These are phyloP conservation scores for Mallotus japonicus DNA, from an alignment of 441 rosid species.

Conservation along the genomic window DNA sequence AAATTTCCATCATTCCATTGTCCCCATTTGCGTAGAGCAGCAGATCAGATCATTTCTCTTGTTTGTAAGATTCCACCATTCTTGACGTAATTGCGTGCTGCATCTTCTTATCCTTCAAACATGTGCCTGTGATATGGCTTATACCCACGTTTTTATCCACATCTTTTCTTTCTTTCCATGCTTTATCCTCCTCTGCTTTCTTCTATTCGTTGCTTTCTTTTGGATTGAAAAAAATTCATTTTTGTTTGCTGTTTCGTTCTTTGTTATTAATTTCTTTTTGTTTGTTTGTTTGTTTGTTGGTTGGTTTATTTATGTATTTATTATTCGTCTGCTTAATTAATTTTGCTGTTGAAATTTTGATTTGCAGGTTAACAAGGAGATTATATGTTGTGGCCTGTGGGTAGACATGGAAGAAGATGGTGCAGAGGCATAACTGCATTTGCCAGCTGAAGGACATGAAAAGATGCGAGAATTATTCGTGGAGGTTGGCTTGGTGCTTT, in stretches of 20 bases:
- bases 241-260: too few species aligned
- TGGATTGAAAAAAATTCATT: too few species aligned
- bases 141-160: background rate
- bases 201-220: background rate
- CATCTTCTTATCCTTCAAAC: background rate
- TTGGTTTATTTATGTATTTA: background rate
- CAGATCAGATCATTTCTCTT: background rate
- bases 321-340: background rate
- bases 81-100: conserved; percentile 18
- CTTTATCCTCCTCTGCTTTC: background rate
- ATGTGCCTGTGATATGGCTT: background rate
- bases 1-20: too few species aligned
- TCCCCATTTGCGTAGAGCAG: background rate
- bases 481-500: background rate
- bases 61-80: background rate
- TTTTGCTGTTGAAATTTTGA: background rate
- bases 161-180: background rate
- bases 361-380: conserved; percentile 28
- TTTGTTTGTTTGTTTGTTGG: background rate
- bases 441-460: too few species aligned
- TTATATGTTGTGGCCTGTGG: background rate
- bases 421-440: too few species aligned
- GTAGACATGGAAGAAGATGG: conserved; percentile 1
- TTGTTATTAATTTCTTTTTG: too few species aligned
- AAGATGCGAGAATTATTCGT: background rate